Conservation (phyloP, 2,329 filamentous ascomycete species). For the Phaeosphaeriaceae sp. region DNA sequence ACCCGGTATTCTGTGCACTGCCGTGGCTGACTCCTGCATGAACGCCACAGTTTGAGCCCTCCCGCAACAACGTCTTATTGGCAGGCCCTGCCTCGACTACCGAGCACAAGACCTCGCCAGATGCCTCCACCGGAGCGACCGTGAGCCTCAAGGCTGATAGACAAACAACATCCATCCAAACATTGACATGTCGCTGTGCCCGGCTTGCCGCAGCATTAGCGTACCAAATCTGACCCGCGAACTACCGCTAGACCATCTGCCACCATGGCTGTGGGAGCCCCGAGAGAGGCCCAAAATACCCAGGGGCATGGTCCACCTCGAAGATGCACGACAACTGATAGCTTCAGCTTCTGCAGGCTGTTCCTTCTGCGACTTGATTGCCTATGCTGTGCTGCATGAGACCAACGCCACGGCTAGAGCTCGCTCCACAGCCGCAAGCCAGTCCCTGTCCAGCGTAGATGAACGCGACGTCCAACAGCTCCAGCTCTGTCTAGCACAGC, state of each 20-base stretch:
- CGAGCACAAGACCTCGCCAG: slow-evolving; percentile 10
- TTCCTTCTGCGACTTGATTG: slow-evolving; percentile 24
- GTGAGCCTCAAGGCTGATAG: slow-evolving; percentile 6
- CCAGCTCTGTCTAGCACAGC: slow-evolving; percentile 12
- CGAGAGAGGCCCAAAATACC: slow-evolving; percentile 18
- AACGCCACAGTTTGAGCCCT: slow-evolving; percentile 26
- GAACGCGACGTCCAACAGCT: slow-evolving; percentile 14
- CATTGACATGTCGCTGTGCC: slow-evolving; percentile 25
- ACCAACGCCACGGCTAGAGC: slow-evolving; percentile 1
- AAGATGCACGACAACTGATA: slow-evolving; percentile 20
- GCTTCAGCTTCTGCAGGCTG: slow-evolving; percentile 21
- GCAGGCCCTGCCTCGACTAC: slow-evolving; percentile 14
- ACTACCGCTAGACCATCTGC: slow-evolving; percentile 14
- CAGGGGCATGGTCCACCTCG: slow-evolving; percentile 22
- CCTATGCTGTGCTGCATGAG: slow-evolving; percentile 21
- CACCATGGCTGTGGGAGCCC: slow-evolving; percentile 22
- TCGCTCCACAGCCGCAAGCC: neutral
- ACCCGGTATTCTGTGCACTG: slow-evolving; percentile 9
- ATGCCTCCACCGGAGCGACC: slow-evolving; percentile 11
- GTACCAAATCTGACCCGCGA: slow-evolving; percentile 17
- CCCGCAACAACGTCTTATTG: slow-evolving; percentile 19
- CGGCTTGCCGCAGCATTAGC: slow-evolving; percentile 18
- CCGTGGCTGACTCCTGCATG: slow-evolving; percentile 27
- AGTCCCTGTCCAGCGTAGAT: slow-evolving; percentile 3
- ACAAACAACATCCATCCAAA: neutral